A percentile compares a stretch with the other conserved stretches of the same genome.
Conservation (phyloP, 768 basidiomycete species). For the Xerocomus spinulosus region DNA sequence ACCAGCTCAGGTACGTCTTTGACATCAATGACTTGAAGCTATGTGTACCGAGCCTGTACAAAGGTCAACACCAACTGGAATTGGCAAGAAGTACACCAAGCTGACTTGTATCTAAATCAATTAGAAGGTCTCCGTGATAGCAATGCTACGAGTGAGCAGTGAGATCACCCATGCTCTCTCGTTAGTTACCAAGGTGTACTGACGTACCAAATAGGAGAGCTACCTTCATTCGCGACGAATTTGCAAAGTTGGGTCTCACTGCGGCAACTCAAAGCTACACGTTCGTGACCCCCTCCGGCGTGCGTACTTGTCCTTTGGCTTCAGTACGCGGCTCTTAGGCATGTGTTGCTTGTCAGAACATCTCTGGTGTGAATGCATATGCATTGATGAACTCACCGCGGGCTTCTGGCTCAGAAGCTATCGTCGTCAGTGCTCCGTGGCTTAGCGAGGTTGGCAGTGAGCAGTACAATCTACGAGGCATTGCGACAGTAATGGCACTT, state of each 20-base stretch:
- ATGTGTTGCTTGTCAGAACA: constrained; percentile 35
- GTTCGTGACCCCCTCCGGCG: constrained; percentile 49
- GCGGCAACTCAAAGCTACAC: constrained; percentile 66
- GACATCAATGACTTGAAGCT: neutral
- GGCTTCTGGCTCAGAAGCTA: constrained; percentile 88
- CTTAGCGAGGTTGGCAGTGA: constrained; percentile 56
- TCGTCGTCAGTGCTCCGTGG: constrained; percentile 92
- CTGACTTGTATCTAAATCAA: constrained; percentile 74
- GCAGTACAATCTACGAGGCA: constrained; percentile 75
- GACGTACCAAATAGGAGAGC: constrained; percentile 51
- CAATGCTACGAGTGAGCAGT: constrained; percentile 72
- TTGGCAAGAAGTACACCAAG: constrained; percentile 85
- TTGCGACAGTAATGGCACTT: constrained; percentile 81
- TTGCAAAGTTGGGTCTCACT: constrained; percentile 69
- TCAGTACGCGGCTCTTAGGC: neutral
- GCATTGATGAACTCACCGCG: constrained; percentile 80
- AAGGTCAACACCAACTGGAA: constrained; percentile 90
- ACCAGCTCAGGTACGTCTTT: constrained; percentile 69
- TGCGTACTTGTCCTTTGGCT: constrained; percentile 22
- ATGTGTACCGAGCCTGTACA: constrained; percentile 2
- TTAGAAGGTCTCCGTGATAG: constrained; percentile 58
- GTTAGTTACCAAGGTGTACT: neutral
- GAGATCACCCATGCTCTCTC: constrained; percentile 29
- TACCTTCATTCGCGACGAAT: constrained; percentile 54
- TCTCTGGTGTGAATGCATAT: constrained; percentile 76